Evolutionary conservation across 2,329 filamentous ascomycete genomes (phyloP), one percentile per base, ranked within the genome.

Genomic region (Mycocentrospora acerina): DNA sequence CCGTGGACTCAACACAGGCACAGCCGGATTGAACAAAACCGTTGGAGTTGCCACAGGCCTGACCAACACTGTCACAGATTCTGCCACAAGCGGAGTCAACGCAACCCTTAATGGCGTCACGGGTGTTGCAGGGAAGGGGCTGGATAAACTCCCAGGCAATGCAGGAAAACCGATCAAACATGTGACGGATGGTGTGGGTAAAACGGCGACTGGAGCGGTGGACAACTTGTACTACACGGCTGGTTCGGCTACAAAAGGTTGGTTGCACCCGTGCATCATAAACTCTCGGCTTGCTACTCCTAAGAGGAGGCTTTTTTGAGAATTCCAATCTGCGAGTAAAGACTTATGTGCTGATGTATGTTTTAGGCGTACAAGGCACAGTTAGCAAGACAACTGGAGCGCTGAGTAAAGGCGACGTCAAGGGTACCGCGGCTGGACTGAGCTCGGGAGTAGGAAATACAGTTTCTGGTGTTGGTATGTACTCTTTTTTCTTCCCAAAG

Each of bases 321-420:
- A n/a, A n/a, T n/a, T n/a, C n/a, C n/a, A n/a, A n/a, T n/a, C n/a
- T n/a, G n/a, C n/a, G n/a, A n/a, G n/a, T n/a, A n/a, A n/a, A n/a
- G n/a, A n/a, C n/a, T n/a, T n/a, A n/a, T n/a, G n/a, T n/a, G n/a
- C n/a, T n/a, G n/a, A n/a, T n/a, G n/a, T n/a, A n/a, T n/a, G n/a
- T n/a, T n/a, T n/a, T n/a, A n/a, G n/a, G 71, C 0, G 39, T 72
- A 5, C 68, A 71, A 22, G 63, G 66, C 4, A 73, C 70, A 1
- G 64, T 71, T 3, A 66, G 62, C 11, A 71, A 73, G 42, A 74
- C 71, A 1, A 71, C 70, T 2, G 57, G 60, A 3, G 70, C 69
- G 5, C 35, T 73, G n/a, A 68, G 69, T 2, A 64, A 59, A 37
- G 71, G 70, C 2, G 70, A 74, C 51, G 46, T 68, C 12, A 64